These are phyloP conservation scores for Penstemon newberryi DNA, from an alignment of 257 asterid genomes.

Conservation along the genomic window DNA sequence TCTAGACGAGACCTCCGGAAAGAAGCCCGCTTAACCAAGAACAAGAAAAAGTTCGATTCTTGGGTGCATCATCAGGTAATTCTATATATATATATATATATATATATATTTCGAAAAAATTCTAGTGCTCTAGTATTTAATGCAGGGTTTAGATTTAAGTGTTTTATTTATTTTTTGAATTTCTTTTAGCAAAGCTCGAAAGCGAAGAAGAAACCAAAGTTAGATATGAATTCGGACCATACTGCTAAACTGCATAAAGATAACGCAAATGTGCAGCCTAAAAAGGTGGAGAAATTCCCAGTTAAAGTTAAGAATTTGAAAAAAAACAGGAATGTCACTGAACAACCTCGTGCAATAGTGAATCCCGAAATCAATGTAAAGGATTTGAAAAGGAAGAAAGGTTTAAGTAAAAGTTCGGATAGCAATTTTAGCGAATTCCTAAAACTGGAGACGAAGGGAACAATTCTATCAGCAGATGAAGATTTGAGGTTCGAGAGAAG, in stretches of 20 bases:
- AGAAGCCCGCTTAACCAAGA: slow-evolving; percentile 59
- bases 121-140: not conserved
- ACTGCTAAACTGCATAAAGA: slow-evolving; percentile 23
- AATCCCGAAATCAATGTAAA: slow-evolving; percentile 28
- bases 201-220: slow-evolving; percentile 15
- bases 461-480: slow-evolving; percentile 40
- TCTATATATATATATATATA: not conserved
- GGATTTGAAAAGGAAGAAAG: slow-evolving; percentile 39
- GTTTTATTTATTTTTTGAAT: not conserved
- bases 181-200: slow-evolving; percentile 36
- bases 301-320: slow-evolving; percentile 17
- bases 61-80: slow-evolving; percentile 64
- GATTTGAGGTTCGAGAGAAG: slow-evolving; percentile 65
- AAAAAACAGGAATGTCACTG: not conserved
- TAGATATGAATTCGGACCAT: slow-evolving; percentile 21
- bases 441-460: slow-evolving; percentile 54
- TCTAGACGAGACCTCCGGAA: slow-evolving; percentile 64
- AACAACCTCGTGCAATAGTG: slow-evolving; percentile 15
- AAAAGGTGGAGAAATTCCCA: slow-evolving; percentile 25
- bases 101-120: not conserved
- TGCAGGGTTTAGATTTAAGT: not conserved
- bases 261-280: slow-evolving; percentile 13
- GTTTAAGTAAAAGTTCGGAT: slow-evolving; percentile 32
- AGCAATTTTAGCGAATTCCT: slow-evolving; percentile 54
- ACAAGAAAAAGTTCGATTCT: slow-evolving; percentile 60